These are phyloP conservation scores for Pseudozyma tsukubaensis DNA, from an alignment of 1,284 basidiomycete genomes.

Conservation along the genomic window DNA sequence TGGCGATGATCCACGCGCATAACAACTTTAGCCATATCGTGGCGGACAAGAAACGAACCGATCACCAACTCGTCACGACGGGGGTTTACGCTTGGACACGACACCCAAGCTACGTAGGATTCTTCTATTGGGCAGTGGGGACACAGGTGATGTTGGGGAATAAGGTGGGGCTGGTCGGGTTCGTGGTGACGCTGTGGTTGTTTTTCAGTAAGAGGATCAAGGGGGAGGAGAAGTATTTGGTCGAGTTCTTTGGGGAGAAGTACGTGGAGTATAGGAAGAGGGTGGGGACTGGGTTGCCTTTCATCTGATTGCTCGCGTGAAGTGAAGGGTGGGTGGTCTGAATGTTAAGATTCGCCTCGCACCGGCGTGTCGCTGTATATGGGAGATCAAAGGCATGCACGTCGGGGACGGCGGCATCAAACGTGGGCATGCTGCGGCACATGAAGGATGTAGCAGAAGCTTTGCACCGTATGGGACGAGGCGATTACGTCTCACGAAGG, in stretches of 20 bases:
- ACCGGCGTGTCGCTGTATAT: no score
- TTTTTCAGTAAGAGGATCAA: conserved; percentile 86
- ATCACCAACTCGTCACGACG: conserved; percentile 61
- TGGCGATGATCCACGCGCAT: conserved; percentile 94
- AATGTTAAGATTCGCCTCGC: no score
- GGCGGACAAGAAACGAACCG: conserved; percentile 53
- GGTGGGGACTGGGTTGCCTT: conserved; percentile 78
- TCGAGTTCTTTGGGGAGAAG: conserved; percentile 83
- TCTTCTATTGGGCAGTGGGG: conserved; percentile 97
- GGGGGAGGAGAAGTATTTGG: conserved; percentile 81
- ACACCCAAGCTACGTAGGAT: conserved; percentile 96
- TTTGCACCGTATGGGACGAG: no score
- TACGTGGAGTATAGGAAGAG: conserved; percentile 78
- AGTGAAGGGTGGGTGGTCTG: no score
- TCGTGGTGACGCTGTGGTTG: conserved; percentile 77
- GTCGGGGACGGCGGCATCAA: no score
- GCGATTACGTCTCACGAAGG: no score
- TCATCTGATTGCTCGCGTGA: conserved; percentile 47
- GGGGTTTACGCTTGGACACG: conserved; percentile 74
- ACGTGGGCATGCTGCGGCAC: no score
- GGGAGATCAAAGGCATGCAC: no score
- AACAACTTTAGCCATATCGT: conserved; percentile 87
- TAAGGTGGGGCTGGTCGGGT: conserved; percentile 78
- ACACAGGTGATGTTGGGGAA: conserved; percentile 95
- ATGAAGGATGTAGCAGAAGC: no score